Percentiles rank a stretch among this genome's conserved stretches.
Evolutionary conservation across 2,329 filamentous ascomycete species (phyloP).

Genomic region (Nigrospora osmanthi): DNA sequence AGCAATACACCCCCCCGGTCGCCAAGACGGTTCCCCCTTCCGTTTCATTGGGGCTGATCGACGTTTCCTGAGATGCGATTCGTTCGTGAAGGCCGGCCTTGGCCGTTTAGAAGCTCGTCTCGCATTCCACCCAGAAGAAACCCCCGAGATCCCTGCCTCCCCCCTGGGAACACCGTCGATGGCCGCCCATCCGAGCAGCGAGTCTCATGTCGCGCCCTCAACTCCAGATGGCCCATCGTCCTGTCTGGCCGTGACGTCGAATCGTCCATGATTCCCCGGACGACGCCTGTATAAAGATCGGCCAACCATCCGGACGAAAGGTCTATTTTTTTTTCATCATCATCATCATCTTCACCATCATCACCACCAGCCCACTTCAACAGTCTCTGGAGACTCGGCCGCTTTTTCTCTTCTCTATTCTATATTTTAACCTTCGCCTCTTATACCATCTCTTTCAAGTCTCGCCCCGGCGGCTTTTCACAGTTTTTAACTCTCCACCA

Average conservation of each 20-base stretch:
- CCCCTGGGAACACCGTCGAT: too few relatives aligned
- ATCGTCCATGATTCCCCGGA: background rate
- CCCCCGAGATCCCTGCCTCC: too few relatives aligned
- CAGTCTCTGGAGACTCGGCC: background rate
- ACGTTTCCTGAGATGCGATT: constrained; percentile 1
- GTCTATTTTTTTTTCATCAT: background rate
- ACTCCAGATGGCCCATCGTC: too few relatives aligned
- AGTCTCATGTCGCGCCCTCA: too few relatives aligned
- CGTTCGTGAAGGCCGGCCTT: background rate
- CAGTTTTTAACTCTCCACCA: background rate
- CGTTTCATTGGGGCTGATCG: background rate
- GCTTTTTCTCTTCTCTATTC: background rate
- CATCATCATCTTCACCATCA: background rate
- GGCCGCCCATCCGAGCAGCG: too few relatives aligned
- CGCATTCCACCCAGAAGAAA: too few relatives aligned
- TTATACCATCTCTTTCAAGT: constrained; percentile 6
- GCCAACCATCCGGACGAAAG: background rate
- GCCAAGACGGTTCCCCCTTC: constrained; percentile 1
- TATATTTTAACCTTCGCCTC: background rate
- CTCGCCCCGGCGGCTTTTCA: constrained; percentile 19
- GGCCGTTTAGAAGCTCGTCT: too few relatives aligned
- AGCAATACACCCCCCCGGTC: background rate
- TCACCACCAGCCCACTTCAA: constrained; percentile 2
- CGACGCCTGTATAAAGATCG: background rate
- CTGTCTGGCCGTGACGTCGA: too few relatives aligned